Evolutionary conservation across 2,329 filamentous ascomycete genomes (phyloP), one percentile per base, ranked within the genome.

Genomic region (Zasmidium cellare): DNA sequence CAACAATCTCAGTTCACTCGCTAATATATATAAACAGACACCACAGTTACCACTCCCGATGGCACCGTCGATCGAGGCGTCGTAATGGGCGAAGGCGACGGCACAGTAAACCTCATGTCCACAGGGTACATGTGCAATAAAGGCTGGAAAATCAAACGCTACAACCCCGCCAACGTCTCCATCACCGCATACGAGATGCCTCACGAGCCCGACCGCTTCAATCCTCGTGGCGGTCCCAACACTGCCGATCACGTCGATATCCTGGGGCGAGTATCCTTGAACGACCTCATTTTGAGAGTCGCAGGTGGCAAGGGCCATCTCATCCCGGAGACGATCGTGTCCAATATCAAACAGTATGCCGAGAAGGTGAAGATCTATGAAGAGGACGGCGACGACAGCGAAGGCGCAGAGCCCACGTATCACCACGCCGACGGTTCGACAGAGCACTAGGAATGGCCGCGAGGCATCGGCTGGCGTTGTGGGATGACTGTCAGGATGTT

Each of bases 81-180:
- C n/a, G 82, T 96, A 31, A 88, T 97, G 82, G 93, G 93, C 38
- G 94, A 97, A 74, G 94, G 94, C 3, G 94, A 99, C 67, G 94
- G 94, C 1, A 99, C 94, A 0, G 94, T 99, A 45, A 96, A 92
- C 64, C 76, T 99, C n/a, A 77, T 99, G 11, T 96, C 90, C 66
- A 86, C 87, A 0, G 94, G 93, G 1, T 99, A 97, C 73, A 97
- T 99, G 94, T 99, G 94, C 74, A 89, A 91, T 66, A 91, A 88
- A 68, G 94, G 94, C 2, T 99, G 94, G 94, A 87, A 87, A 57
- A 89, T 97, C 75, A 92, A 91, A 75, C 84, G 94, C 35, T 99
- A 96, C 73, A 99, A 99, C 69, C 94, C 94, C 0, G 89, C 91
- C 0, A 87, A 88, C 1, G 83, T 88, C 28, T 86, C 91, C 68